Percentiles rank a stretch among this genome's conserved stretches.
These are phyloP conservation scores for Zopfia rhizophila DNA, from an alignment of 2,329 filamentous ascomycete genomes.

Conservation along the genomic window DNA sequence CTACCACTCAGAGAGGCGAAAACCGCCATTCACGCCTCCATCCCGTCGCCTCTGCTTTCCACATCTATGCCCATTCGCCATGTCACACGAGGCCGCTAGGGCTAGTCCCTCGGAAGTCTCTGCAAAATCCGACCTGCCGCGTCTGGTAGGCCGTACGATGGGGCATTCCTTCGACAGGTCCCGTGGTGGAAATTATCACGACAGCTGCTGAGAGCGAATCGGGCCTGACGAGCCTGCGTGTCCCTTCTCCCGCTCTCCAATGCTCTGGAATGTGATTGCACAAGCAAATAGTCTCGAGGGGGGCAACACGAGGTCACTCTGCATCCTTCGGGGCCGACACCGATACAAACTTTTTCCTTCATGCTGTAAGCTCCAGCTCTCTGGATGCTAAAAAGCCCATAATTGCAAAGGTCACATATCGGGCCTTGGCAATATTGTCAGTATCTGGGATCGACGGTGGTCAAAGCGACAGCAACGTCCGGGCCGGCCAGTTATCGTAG, in stretches of 20 bases:
- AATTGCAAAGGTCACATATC: slow-evolving; percentile 34
- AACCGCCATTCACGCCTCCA: slow-evolving; percentile 31
- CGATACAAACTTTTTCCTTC: slow-evolving; percentile 15
- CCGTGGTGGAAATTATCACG: slow-evolving; percentile 48
- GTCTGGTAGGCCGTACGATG: slow-evolving; percentile 37
- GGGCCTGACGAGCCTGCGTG: slow-evolving; percentile 33
- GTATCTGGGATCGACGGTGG: slow-evolving; percentile 46
- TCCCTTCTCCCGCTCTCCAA: slow-evolving; percentile 26
- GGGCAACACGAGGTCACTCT: slow-evolving; percentile 33
- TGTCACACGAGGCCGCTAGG: slow-evolving; percentile 38
- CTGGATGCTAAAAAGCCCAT: slow-evolving; percentile 22
- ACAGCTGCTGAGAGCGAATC: slow-evolving; percentile 33
- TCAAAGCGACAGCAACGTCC: slow-evolving; percentile 48
- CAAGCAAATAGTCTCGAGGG: slow-evolving; percentile 34
- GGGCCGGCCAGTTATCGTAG: slow-evolving; percentile 53
- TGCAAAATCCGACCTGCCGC: slow-evolving; percentile 43
- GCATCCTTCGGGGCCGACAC: slow-evolving; percentile 28
- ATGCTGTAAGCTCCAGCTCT: slow-evolving; percentile 31
- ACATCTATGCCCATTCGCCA: slow-evolving; percentile 37
- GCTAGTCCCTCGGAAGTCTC: slow-evolving; percentile 38
- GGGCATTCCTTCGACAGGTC: slow-evolving; percentile 34
- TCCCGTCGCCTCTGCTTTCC: slow-evolving; percentile 46
- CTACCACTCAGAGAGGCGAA: slow-evolving; percentile 42
- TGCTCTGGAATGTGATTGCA: slow-evolving; percentile 31
- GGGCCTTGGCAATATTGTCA: slow-evolving; percentile 44